phyloP scores from a whole-genome alignment of 371 early-diverging fungal species.

The Zancudomyces culisetae region DNA sequence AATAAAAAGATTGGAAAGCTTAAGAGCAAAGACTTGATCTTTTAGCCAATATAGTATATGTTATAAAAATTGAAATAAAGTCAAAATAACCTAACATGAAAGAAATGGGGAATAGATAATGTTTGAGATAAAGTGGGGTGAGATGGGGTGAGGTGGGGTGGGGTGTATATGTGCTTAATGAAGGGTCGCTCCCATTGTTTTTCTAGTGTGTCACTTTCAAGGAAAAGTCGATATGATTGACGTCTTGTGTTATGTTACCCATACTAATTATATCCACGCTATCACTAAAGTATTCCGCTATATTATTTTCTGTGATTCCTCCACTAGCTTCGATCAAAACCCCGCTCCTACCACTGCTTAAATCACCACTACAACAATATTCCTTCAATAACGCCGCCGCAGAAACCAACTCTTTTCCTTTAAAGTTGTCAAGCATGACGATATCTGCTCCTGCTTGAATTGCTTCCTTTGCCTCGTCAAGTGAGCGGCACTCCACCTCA shows the following conservation, averaged over 20 bases:
- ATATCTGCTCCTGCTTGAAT: constrained; percentile 90
- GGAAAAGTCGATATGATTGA: constrained; percentile 89
- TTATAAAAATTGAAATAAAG: no score
- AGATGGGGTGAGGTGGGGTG: no score
- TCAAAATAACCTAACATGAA: no score
- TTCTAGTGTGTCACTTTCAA: constrained; percentile 51
- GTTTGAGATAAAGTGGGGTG: no score
- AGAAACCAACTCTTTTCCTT: constrained; percentile 34
- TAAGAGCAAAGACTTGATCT: constrained; percentile 9
- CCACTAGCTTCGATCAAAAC: constrained; percentile 90
- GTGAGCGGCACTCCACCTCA: constrained; percentile 86
- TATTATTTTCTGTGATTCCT: constrained; percentile 78
- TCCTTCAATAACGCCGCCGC: constrained; percentile 56
- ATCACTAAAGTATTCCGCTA: constrained; percentile 56
- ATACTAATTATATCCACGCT: constrained; percentile 77
- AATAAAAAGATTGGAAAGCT: constrained; percentile 21
- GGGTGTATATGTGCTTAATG: no score
- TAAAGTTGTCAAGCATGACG: constrained; percentile 79
- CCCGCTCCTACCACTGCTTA: constrained; percentile 32
- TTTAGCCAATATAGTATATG: no score
- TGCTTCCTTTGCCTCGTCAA: constrained; percentile 90
- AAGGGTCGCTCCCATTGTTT: no score
- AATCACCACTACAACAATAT: no score
- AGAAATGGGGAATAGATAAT: no score
- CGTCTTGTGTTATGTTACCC: constrained; percentile 84